Evolutionary conservation across 768 basidiomycete species (phyloP), one percentile per base, ranked within the genome.

Genomic region (Suillus sp.): DNA sequence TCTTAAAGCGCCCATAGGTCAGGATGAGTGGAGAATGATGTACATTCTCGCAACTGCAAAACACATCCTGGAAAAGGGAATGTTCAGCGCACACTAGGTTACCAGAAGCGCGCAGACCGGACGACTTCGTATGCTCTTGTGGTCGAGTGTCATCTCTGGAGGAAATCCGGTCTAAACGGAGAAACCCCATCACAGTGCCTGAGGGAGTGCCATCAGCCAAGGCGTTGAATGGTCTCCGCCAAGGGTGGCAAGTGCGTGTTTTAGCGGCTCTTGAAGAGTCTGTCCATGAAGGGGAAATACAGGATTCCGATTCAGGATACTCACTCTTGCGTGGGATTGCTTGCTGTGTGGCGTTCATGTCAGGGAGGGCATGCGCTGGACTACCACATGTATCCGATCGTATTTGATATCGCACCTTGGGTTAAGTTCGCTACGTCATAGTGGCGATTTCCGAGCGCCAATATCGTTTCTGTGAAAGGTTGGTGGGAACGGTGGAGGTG

Each of bases 161-260:
- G 8, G 6, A 38, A 14, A 62, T 34, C 40, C 34, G 54, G 22
- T 2, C 30, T 40, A 61, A 45, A 4, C 1, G 27, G 18, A 14
- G n/a, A 57, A n/a, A 66, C 83, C 71, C 74, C 91, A 81, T 84
- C 42, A 96, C 77, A 7, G 92, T 95, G 35, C 96, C 96, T 3
- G 89, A 89, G 62, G 99, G 92, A 27, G 97, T 99, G 13, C 95
- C 97, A 89, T 97, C 90, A 0, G 95, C 89, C 85, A 87, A 67
- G 62, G 93, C 95, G 77, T 99, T 11, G 4, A 95, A 77, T 99
- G 97, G 72, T 99, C 96, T 14, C 97, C 97, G 16, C 96, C 97
- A 9, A 99, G 80, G 2, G 95, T 97, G 16, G 99, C 4, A 45
- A 4, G 43, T 45, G n/a, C 43, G 43, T 45, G 43, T 45, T 45